Evolutionary conservation across 108 stramenopile species (phyloP).

Genomic region (Cyclotella cryptica): DNA sequence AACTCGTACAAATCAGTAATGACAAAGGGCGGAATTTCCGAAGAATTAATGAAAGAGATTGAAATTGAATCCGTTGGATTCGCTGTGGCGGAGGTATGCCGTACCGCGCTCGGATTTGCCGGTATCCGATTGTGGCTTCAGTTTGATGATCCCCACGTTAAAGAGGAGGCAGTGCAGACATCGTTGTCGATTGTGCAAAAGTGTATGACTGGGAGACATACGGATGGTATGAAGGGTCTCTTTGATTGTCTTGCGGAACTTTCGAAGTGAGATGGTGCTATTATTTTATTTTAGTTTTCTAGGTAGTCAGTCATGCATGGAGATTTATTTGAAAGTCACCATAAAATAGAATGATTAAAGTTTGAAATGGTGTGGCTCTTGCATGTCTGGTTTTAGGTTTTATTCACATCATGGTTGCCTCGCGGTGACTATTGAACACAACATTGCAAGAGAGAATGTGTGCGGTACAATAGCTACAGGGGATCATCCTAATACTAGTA

Average conservation of each 20-base stretch:
- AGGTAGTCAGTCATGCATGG: too few relatives aligned
- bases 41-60: constrained; percentile 60
- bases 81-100: constrained; percentile 76
- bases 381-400: background rate
- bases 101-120: constrained; percentile 80
- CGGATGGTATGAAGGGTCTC: constrained; percentile 58
- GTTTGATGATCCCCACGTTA: constrained; percentile 70
- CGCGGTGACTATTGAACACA: too few relatives aligned
- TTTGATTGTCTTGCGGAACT: constrained; percentile 42
- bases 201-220: constrained; percentile 74
- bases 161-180: constrained; percentile 65
- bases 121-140: constrained; percentile 83
- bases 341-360: too few relatives aligned
- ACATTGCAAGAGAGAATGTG: too few relatives aligned
- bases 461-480: too few relatives aligned
- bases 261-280: constrained; percentile 10
- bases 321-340: too few relatives aligned
- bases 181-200: constrained; percentile 70
- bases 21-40: constrained; percentile 48
- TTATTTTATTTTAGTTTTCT: too few relatives aligned
- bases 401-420: too few relatives aligned
- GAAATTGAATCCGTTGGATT: constrained; percentile 80
- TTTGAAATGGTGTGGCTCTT: background rate
- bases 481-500: too few relatives aligned
- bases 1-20: constrained; percentile 54